A percentile compares a stretch with the other conserved stretches of the same genome.
Evolutionary conservation across 2,329 filamentous ascomycete species (phyloP).

Genomic region (Aspergillus texensis): DNA sequence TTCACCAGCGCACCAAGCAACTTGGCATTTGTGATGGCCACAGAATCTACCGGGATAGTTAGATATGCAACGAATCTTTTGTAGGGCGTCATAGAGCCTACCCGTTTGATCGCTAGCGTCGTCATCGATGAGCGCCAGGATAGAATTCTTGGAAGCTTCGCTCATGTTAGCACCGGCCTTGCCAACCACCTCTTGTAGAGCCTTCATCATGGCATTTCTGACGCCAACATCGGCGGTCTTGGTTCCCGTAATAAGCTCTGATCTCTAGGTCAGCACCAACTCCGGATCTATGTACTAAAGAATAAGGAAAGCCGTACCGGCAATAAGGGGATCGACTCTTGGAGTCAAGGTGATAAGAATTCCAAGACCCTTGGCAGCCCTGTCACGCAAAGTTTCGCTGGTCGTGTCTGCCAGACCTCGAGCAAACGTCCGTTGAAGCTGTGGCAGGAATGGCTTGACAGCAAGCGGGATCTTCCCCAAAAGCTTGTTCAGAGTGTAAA

Average conservation of each 20-base stretch:
- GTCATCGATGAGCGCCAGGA: conserved; percentile 84
- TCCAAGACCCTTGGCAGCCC: conserved; percentile 90
- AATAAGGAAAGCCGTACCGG: conserved; percentile 38
- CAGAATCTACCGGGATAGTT: conserved; percentile 53
- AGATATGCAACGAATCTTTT: conserved; percentile 7
- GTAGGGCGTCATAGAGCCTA: conserved; percentile 29
- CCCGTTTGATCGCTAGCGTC: conserved; percentile 75
- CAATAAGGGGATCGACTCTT: conserved; percentile 89
- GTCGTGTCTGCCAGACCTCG: conserved; percentile 92
- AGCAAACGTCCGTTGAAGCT: conserved; percentile 94
- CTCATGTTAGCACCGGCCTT: conserved; percentile 96
- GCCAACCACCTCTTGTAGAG: conserved; percentile 92
- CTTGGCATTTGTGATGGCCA: conserved; percentile 88
- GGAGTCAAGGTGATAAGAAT: conserved; percentile 95
- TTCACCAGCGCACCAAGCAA: conserved; percentile 88
- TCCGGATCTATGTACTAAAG: conserved; percentile 6
- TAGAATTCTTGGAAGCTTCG: conserved; percentile 81
- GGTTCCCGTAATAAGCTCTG: conserved; percentile 88
- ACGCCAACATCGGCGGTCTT: conserved; percentile 88
- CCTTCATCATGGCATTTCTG: conserved; percentile 94
- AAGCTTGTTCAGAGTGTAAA: conserved; percentile 91
- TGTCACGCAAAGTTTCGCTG: conserved; percentile 81
- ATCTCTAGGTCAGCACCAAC: conserved; percentile 23
- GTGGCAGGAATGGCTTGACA: conserved; percentile 94
- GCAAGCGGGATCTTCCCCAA: conserved; percentile 95